phyloP scores from a whole-genome alignment of 1,139 yeast genomes.

The Candida albicans region DNA sequence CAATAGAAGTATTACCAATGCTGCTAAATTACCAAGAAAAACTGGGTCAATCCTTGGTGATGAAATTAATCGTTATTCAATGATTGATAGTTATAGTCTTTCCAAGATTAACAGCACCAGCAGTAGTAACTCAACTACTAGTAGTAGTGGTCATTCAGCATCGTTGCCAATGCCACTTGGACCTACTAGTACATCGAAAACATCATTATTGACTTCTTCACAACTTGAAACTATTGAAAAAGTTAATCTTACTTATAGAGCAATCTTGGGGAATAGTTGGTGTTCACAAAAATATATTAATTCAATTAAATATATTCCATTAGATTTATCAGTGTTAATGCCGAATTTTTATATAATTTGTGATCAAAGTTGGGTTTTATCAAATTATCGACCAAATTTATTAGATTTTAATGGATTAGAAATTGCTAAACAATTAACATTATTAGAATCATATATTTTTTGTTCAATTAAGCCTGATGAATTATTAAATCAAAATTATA shows the following conservation, averaged over 20 bases:
- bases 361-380: conserved; percentile 48
- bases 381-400: conserved; percentile 52
- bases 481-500: conserved; percentile 69
- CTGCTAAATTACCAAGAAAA: conserved; percentile 29
- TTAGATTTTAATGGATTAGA: conserved; percentile 77
- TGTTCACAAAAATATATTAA: conserved; percentile 31
- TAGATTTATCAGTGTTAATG: conserved; percentile 28
- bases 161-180: conserved; percentile 45
- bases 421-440: conserved; percentile 80
- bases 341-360: conserved; percentile 42
- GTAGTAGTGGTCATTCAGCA: conserved; percentile 37
- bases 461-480: conserved; percentile 70
- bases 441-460: conserved; percentile 74
- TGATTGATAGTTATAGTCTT: conserved; percentile 54
- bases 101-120: conserved; percentile 28
- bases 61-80: conserved; percentile 36
- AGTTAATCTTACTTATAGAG: conserved; percentile 48
- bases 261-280: conserved; percentile 54
- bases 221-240: conserved; percentile 47
- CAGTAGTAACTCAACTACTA: conserved; percentile 44
- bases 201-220: conserved; percentile 35
- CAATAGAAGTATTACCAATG: conserved; percentile 42
- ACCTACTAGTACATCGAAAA: conserved; percentile 41
- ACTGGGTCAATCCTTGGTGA: conserved; percentile 18
- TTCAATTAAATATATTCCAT: conserved; percentile 27